Evolutionary conservation across 2,329 filamentous ascomycete species (phyloP), one percentile per base, ranked within the genome.

Genomic region (Fusarium chlamydosporum): DNA sequence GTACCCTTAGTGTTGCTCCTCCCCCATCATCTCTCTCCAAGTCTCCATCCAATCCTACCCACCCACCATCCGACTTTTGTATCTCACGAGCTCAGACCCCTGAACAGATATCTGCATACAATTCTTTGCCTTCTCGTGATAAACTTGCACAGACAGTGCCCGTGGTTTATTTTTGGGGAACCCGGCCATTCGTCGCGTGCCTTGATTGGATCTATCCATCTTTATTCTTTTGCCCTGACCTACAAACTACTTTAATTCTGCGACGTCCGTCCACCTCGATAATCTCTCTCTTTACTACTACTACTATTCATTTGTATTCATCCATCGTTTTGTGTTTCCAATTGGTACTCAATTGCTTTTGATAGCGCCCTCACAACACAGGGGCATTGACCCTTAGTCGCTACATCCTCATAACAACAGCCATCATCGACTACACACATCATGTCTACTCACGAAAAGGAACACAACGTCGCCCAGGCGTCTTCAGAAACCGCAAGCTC

Each of bases 361-460:
- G 20, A 38, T 38, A 42, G 16, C 29, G 33, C 43, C 27, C 29
- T 42, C 31, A 27, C 31, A 26, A 63, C 33, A 66, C 7, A 27
- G 33, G 58, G 67, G 59, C 26, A 47, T 50, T 52, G 61, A 53
- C 41, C 57, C 42, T 52, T 38, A 7, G 34, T 38, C 26, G 7
- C 34, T 26, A 48, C 43, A 51, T 37, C 38, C 23, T 31, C 40
- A 42, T 23, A 27, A 40, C 29, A 29, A 40, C 29, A 29, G 7
- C 10, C 29, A 29, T 11, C 31, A 35, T 13, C 18, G 33, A 43
- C 40, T 23, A 29, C 27, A 45, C 13, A n/a, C 64, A 65, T 47
- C 56, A 77, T 77, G 74, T 56, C 76, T 46, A 65, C 74, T 52
- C 68, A 75, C 54, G 74, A 77, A 46, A 72, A 75, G 56, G 68